Conservation (phyloP, 495 filamentous ascomycete genomes). For the Cairneyella variabilis region DNA sequence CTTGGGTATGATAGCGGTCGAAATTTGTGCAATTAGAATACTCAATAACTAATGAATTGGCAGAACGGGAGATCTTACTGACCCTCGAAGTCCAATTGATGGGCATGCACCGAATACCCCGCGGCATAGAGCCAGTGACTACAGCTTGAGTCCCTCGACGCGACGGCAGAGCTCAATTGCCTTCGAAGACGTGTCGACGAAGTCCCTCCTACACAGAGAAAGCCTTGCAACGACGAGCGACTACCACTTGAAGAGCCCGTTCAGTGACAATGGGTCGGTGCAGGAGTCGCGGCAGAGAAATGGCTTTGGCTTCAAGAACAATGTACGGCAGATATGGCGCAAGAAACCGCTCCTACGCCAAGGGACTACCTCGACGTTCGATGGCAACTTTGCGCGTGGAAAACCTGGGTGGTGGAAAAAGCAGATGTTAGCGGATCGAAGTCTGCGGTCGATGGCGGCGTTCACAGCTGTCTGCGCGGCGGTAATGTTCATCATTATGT, state of each 20-base stretch:
- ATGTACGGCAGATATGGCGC: neutral
- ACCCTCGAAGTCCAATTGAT: neutral
- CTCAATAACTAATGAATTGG: too few relatives aligned
- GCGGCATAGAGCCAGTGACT: neutral
- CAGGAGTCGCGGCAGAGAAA: too few relatives aligned
- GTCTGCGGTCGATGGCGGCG: constrained; percentile 8
- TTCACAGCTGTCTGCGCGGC: constrained; percentile 15
- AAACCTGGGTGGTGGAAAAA: constrained; percentile 11
- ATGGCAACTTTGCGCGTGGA: constrained; percentile 7
- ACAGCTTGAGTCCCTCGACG: neutral
- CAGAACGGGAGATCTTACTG: too few relatives aligned
- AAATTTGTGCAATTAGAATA: too few relatives aligned
- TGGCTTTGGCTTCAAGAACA: neutral
- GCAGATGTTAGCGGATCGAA: constrained; percentile 16
- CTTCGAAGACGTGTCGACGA: constrained; percentile 7
- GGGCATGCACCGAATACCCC: neutral
- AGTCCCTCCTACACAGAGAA: constrained; percentile 2
- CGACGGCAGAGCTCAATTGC: neutral
- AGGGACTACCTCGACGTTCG: neutral
- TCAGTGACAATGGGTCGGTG: too few relatives aligned
- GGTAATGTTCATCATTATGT: too few relatives aligned
- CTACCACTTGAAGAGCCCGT: neutral
- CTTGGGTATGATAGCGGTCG: constrained; percentile 1
- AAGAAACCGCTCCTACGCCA: constrained; percentile 1
- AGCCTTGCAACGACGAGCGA: neutral